Percentiles rank a stretch among this genome's conserved stretches.
phyloP scores from a whole-genome alignment of 805 yeast genomes.

The Wickerhamomyces tratensis region DNA sequence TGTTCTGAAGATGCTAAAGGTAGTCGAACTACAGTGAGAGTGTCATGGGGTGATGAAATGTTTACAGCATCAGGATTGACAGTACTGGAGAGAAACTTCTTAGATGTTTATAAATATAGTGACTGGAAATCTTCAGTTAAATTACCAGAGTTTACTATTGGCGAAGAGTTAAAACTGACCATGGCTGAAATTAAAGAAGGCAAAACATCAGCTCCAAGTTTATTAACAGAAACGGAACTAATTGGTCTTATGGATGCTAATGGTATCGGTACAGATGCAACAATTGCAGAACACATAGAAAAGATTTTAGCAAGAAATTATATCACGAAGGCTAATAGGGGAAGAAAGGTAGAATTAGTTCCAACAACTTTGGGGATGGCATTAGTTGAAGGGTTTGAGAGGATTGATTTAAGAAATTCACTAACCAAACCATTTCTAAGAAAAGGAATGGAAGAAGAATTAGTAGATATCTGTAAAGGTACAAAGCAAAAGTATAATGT shows the following conservation, averaged over 20 bases:
- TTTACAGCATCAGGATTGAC: constrained; percentile 68
- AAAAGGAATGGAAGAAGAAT: constrained; percentile 57
- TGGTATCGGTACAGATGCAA: constrained; percentile 98
- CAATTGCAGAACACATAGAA: constrained; percentile 95
- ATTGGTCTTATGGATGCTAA: constrained; percentile 92
- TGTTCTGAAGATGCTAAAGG: constrained; percentile 92
- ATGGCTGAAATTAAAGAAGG: constrained; percentile 62
- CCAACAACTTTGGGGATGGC: constrained; percentile 86
- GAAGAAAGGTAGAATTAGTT: constrained; percentile 35
- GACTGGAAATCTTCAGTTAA: constrained; percentile 63
- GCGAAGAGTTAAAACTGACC: constrained; percentile 46
- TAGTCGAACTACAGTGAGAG: constrained; percentile 43
- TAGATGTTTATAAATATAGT: constrained; percentile 72
- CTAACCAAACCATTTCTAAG: constrained; percentile 86
- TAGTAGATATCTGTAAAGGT: constrained; percentile 66
- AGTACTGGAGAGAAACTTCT: constrained; percentile 64
- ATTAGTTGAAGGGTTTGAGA: constrained; percentile 79
- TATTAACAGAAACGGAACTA: constrained; percentile 85
- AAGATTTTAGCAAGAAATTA: constrained; percentile 65
- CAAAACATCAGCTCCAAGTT: constrained; percentile 69
- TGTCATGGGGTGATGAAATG: constrained; percentile 71
- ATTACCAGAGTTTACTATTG: constrained; percentile 53
- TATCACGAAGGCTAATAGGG: constrained; percentile 34
- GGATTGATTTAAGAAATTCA: constrained; percentile 63
- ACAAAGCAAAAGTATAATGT: constrained; percentile 41